A percentile compares a stretch with the other conserved stretches of the same genome.
phyloP scores from a whole-genome alignment of 257 asterid species.

The Solanum rostratum region DNA sequence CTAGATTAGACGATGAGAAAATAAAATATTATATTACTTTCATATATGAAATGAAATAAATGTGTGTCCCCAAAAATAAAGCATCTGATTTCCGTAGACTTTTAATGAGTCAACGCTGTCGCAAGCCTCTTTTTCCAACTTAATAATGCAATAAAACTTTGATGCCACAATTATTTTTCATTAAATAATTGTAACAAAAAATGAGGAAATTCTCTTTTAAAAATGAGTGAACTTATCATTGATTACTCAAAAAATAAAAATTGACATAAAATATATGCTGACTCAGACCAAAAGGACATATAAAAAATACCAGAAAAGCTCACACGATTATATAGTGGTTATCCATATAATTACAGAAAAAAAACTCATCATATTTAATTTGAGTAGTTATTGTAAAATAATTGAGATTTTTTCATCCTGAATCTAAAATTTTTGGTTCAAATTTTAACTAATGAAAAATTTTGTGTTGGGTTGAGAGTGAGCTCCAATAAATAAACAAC shows the following conservation, averaged over 20 bases:
- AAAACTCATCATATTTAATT: too few species aligned
- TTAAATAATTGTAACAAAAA: not conserved
- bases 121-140: slow-evolving; percentile 49
- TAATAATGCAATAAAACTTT: slow-evolving; percentile 19
- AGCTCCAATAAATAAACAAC: too few species aligned
- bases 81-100: slow-evolving; percentile 35
- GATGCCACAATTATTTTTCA: not conserved
- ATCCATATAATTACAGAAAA: not conserved
- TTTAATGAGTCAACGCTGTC: slow-evolving; percentile 53
- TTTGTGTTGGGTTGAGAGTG: too few species aligned
- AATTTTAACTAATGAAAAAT: too few species aligned
- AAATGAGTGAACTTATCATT: not conserved
- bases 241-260: not conserved
- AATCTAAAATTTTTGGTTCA: too few species aligned
- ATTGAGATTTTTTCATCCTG: too few species aligned
- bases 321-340: not conserved
- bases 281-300: not conserved
- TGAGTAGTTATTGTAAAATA: too few species aligned
- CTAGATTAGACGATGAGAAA: too few species aligned
- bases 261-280: not conserved
- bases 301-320: not conserved
- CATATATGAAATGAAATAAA: not conserved
- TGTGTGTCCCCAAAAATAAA: not conserved
- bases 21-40: too few species aligned
- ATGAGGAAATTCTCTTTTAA: not conserved